Evolutionary conservation across 2,329 filamentous ascomycete species (phyloP), one percentile per base, ranked within the genome.

Genomic region (Laburnicola sp.): DNA sequence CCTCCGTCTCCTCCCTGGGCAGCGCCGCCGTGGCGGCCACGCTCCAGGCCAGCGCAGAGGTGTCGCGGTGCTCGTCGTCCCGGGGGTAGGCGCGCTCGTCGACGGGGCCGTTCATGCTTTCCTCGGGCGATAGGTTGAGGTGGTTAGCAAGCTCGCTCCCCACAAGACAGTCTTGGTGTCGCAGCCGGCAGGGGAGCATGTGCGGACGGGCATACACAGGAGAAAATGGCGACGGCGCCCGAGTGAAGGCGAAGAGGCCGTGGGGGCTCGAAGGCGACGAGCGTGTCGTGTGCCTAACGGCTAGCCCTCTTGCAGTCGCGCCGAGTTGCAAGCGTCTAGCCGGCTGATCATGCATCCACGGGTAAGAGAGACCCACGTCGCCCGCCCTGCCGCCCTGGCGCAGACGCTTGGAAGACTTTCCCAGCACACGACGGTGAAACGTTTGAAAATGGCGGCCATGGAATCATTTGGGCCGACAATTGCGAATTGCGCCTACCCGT

Each of bases 151-250:
- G 56, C 52, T 59, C 62, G 52, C 51, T 42, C 32, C 58, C 63
- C 31, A 58, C 50, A 46, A 62, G 63, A 55, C 65, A 64, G 54
- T 63, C 57, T 58, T 68, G 53, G 51, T 60, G 60, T 40, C 51
- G 59, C 38, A 66, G 58, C 34, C 47, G 58, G 63, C 62, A 66
- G 41, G 63, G 65, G 42, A 56, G 56, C 59, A 64, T 65, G 58
- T 60, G 57, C 7, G 57, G 44, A 58, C 45, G 53, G 49, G 57
- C 66, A 67, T 70, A 60, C 64, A 65, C 58, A 45, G 45, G 52
- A 46, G 46, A 25, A 16, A 34, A 32, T 43, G 43, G 50, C 48
- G 51, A 58, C 57, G 55, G 39, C 58, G 53, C 57, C 54, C 56
- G 63, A 64, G 62, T 61, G 59, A n/a, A 10, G 36, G 31, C 30